Percentiles rank a stretch among this genome's conserved stretches.
Evolutionary conservation across 768 basidiomycete species (phyloP).

Genomic region (Trametes villosa): DNA sequence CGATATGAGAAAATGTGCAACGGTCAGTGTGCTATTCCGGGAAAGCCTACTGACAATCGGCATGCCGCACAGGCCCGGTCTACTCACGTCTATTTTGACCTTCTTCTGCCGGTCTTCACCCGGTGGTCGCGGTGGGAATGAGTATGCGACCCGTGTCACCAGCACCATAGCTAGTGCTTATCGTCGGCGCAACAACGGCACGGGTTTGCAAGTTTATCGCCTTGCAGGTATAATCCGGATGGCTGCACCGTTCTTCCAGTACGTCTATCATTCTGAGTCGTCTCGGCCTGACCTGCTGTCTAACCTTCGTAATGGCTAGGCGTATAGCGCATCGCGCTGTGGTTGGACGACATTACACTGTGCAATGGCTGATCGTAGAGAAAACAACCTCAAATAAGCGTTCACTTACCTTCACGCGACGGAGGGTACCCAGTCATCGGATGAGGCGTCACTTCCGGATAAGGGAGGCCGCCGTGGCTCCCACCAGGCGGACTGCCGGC

Average conservation of each 20-base stretch:
- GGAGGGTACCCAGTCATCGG: neutral
- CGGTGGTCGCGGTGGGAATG: neutral
- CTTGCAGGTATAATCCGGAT: no score
- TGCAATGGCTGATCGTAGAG: no score
- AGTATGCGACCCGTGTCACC: neutral
- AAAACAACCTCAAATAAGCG: neutral
- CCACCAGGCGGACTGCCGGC: no score
- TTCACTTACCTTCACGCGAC: neutral
- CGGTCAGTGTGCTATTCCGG: neutral
- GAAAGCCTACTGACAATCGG: neutral
- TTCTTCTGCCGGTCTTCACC: neutral
- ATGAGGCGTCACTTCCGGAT: neutral
- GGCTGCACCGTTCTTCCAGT: no score
- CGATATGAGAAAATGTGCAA: neutral
- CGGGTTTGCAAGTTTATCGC: neutral
- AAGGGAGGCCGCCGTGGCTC: neutral
- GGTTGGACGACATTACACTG: no score
- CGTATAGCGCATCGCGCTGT: no score
- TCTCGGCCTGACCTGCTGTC: no score
- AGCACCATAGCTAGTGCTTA: neutral
- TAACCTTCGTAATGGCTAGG: no score
- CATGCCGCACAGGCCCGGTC: neutral
- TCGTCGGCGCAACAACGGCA: constrained; percentile 1
- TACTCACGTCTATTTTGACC: constrained; percentile 4
- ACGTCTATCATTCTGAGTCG: neutral